phyloP scores from a whole-genome alignment of 1,139 yeast species.

The Yamadazyma spencermartinsiae region DNA sequence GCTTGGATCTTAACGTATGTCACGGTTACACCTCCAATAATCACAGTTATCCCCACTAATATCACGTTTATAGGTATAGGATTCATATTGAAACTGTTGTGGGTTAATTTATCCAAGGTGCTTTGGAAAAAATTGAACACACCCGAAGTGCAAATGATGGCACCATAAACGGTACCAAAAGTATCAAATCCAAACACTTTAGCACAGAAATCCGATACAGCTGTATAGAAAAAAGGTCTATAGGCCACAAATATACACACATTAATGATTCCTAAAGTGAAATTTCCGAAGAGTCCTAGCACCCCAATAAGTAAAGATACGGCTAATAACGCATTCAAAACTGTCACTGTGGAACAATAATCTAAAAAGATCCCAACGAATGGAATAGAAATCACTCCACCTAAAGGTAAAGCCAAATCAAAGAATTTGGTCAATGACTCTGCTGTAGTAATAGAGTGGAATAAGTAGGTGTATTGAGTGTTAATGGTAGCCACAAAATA shows the following conservation, averaged over 20 bases:
- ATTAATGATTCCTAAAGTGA: constrained; percentile 31
- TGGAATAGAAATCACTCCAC: constrained; percentile 45
- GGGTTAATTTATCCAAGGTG: constrained; percentile 40
- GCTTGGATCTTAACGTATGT: constrained; percentile 34
- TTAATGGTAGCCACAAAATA: constrained; percentile 49
- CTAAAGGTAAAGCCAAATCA: constrained; percentile 48
- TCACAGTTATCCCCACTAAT: constrained; percentile 27
- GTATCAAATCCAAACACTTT: constrained; percentile 51
- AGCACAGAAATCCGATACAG: constrained; percentile 46
- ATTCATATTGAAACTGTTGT: constrained; percentile 40
- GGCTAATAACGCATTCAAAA: constrained; percentile 28
- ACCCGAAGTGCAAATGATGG: constrained; percentile 45
- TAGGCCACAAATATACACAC: constrained; percentile 41
- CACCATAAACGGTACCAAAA: constrained; percentile 48
- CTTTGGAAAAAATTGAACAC: constrained; percentile 40
- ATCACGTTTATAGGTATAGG: constrained; percentile 41
- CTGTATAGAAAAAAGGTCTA: constrained; percentile 48
- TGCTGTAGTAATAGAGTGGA: constrained; percentile 29
- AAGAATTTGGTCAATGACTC: constrained; percentile 35
- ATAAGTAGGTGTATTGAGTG: constrained; percentile 44
- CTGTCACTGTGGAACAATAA: constrained; percentile 34
- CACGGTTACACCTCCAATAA: constrained; percentile 33
- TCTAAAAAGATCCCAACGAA: constrained; percentile 45
- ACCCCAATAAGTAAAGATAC: constrained; percentile 39
- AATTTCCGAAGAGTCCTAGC: constrained; percentile 36